Evolutionary conservation across 345 rosid species (phyloP).

Genomic region (Cardamine chenopodiifolia): DNA sequence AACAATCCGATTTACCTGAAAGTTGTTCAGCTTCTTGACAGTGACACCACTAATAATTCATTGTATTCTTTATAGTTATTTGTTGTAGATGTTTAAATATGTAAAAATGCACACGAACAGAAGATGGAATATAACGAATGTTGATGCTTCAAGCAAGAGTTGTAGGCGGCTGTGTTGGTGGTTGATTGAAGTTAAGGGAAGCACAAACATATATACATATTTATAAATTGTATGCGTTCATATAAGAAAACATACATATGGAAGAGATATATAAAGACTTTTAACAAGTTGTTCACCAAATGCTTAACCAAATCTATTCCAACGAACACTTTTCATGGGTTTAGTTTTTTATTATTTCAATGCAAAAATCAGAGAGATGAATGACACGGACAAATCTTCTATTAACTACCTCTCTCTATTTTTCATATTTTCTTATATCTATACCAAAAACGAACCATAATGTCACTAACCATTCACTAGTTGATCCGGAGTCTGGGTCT

Average conservation of each 20-base stretch:
- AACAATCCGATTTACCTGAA: conserved; percentile 17
- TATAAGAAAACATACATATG: neutral
- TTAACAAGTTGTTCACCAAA: conserved; percentile 33
- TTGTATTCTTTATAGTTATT: neutral
- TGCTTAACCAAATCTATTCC: conserved; percentile 21
- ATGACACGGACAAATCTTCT: neutral
- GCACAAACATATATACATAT: neutral
- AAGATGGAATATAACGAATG: conserved; percentile 23
- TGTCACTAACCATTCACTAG: conserved; percentile 30
- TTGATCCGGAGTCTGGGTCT: neutral
- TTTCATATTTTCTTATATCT: conserved; percentile 17
- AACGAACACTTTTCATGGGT: conserved; percentile 14
- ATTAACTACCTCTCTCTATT: conserved; percentile 8
- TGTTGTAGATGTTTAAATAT: neutral
- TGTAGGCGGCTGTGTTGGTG: conserved; percentile 10
- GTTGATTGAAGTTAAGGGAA: conserved; percentile 23
- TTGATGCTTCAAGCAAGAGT: conserved; percentile 33
- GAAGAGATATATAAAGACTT: conserved; percentile 1
- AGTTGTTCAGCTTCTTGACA: conserved; percentile 30
- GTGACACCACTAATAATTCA: conserved; percentile 8
- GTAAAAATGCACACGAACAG: conserved; percentile 17
- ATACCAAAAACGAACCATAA: conserved; percentile 24
- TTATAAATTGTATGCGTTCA: neutral
- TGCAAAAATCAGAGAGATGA: conserved; percentile 21
- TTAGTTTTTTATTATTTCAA: neutral